Base-by-base conservation (phyloP, 768 basidiomycete genomes). In the Baorangia bicolor region DNA sequence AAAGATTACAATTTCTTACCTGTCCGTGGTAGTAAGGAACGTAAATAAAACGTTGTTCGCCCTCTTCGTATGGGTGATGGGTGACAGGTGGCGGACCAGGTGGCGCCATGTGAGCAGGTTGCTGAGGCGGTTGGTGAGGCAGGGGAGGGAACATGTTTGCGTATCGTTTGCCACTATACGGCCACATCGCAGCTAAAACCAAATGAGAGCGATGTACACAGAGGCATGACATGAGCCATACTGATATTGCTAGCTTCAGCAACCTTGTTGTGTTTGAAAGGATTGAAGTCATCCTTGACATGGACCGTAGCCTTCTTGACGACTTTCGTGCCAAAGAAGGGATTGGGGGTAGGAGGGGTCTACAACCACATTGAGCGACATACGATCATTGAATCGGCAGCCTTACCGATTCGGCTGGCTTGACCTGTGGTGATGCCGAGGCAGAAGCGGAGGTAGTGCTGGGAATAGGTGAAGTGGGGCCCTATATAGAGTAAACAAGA, bases 231-330 rank as follows among this genome's bases (percentile, higher is more conserved):
- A 25, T 11, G 41, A 27, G 25, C 82, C 93, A 64, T 69, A 95
- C 94, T 73, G 59, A 92, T 81, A 66, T 84, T 80, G 25, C 81
- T 73, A 8, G 94, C 83, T 51, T 92, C 91, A 9, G 78, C 81
- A 27, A 94, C 85, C 69, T 92, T 92, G 67, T 83, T 82, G 64
- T 88, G 84, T 74, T 92, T 92, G 83, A 96, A 97, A 16, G 96
- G 94, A 70, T 95, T 97, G 69, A 99, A 99, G 68, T 98, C 96
- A 63, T 97, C 93, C 75, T 96, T 92, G 72, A 96, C 83, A 68
- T 92, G 88, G 34, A 95, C 88, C 4, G 80, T 66, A 51, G 79
- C 81, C 74, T 89, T 91, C 80, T 93, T 93, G 69, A 86, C 82
- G 20, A 77, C 69, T 34, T 88, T 87, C 30, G 83, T 78, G 30